Base-by-base conservation (phyloP, 2,329 filamentous ascomycete species). In the Cercospora janseana region DNA sequence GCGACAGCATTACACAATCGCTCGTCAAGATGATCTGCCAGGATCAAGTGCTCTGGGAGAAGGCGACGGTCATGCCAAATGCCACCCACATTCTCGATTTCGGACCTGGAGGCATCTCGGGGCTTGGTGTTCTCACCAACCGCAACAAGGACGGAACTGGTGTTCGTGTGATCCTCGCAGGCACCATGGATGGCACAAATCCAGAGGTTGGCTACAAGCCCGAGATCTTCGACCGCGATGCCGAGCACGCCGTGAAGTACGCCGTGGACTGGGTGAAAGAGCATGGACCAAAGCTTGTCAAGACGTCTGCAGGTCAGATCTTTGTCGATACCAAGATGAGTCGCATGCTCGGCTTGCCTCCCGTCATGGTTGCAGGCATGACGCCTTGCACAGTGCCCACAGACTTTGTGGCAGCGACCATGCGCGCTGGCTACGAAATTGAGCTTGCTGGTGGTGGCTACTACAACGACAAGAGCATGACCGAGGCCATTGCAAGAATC, bases 91-190 rank as follows among this genome's bases (percentile, higher is more conserved):
- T 98, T 49, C 76, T 98, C 45, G 93, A 98, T 73, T 97, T 98
- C 63, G 93, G 94, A 38, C 93, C 93, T 16, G 93, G 93, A 65
- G 94, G 93, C 56, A 93, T 97, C 58, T 98, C 93, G 18, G 94
- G 94, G 58, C 84, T 98, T 16, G 94, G 93, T 66, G 88, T 95
- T 37, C 77, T 98, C 57, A 98, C 93, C 51, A 97, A 95, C 78
- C 88, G 93, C 63, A 98, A 97, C 80, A 98, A 98, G 77, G 94
- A 98, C 70, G 93, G 93, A 57, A 97, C 90, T 51, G 93, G 93
- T 64, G 93, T 98, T 27, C 89, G 92, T 54, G 91, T 98, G 59
- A 95, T 98, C 59, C 80, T 98, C 51, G 93, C 90, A 34, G 93
- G 94, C 57, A 81, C 89, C n/a, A 86, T 98, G 63, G 88, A 92